Conservation (phyloP, 306 rosid species). For the Ormosia emarginata region DNA sequence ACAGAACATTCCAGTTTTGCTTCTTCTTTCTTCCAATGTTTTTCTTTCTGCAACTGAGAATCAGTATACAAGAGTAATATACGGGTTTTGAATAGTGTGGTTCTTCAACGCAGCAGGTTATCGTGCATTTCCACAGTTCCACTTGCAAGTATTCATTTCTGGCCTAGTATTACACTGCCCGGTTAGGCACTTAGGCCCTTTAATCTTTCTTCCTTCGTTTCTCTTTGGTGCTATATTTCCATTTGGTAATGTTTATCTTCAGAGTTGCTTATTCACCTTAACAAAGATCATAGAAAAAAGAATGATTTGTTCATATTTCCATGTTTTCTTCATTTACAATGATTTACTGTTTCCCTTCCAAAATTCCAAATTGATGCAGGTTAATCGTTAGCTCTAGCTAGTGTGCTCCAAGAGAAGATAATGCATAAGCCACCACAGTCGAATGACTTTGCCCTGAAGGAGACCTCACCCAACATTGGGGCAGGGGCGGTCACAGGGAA, state of each 20-base stretch:
- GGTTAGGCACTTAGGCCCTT: background rate
- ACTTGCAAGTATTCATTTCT: background rate
- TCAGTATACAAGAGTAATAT: background rate
- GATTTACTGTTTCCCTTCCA: background rate
- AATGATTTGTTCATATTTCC: background rate
- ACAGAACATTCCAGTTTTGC: background rate
- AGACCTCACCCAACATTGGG: constrained; percentile 85
- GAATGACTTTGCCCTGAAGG: constrained; percentile 77
- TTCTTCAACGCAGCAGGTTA: constrained; percentile 32
- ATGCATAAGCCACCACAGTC: constrained; percentile 75
- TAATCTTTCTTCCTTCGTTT: background rate
- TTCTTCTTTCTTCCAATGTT: background rate
- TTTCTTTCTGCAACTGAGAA: background rate
- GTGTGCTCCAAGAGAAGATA: constrained; percentile 15
- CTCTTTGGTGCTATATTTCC: background rate
- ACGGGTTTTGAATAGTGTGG: background rate
- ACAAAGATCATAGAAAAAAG: background rate
- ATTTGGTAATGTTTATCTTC: background rate
- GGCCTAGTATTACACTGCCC: background rate
- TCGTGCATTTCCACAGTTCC: background rate
- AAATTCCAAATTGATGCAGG: constrained; percentile 1
- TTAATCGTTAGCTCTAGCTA: background rate
- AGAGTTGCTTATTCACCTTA: background rate
- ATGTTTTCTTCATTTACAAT: background rate
- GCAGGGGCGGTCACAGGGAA: constrained; percentile 54